Conservation (phyloP, 495 filamentous ascomycete genomes). For the Terfezia claveryi region DNA sequence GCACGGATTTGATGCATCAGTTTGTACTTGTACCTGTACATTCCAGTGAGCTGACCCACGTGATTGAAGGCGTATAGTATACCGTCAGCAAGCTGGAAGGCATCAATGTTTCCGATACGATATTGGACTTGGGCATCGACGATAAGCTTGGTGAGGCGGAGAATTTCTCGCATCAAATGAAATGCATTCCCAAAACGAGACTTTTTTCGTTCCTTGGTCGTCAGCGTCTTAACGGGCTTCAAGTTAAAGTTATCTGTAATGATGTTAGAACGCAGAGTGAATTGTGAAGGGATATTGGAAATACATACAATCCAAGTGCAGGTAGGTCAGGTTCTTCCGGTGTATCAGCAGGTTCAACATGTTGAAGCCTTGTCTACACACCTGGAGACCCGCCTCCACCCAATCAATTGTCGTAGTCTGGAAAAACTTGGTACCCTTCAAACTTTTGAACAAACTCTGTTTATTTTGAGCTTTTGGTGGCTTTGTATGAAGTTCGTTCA, state of each 20-base stretch:
- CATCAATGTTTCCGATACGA: constrained; percentile 91
- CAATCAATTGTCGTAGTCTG: constrained; percentile 98
- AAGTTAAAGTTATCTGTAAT: constrained; percentile 75
- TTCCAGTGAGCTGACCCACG: constrained; percentile 93
- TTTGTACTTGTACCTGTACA: constrained; percentile 99
- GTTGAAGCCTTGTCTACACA: constrained; percentile 96
- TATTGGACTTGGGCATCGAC: constrained; percentile 99
- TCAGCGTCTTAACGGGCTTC: constrained; percentile 96
- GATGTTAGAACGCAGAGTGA: neutral
- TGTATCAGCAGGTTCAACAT: constrained; percentile 98
- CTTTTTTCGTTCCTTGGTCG: constrained; percentile 99
- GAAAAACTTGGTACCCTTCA: constrained; percentile 97
- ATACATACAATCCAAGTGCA: constrained; percentile 61
- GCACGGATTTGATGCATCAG: constrained; percentile 99
- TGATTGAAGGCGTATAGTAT: constrained; percentile 99
- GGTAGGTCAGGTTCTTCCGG: constrained; percentile 93
- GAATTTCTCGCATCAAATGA: constrained; percentile 95
- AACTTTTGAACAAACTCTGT: constrained; percentile 67
- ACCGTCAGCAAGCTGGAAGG: constrained; percentile 95
- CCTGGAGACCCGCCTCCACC: constrained; percentile 96
- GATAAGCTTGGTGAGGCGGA: constrained; percentile 93
- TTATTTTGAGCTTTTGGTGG: constrained; percentile 87
- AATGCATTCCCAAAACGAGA: constrained; percentile 98
- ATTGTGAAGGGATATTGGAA: neutral
- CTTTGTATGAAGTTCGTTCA: constrained; percentile 91